Evolutionary conservation across 2,329 filamentous ascomycete genomes (phyloP).

Genomic region (Gnomoniopsis smithogilvyi): DNA sequence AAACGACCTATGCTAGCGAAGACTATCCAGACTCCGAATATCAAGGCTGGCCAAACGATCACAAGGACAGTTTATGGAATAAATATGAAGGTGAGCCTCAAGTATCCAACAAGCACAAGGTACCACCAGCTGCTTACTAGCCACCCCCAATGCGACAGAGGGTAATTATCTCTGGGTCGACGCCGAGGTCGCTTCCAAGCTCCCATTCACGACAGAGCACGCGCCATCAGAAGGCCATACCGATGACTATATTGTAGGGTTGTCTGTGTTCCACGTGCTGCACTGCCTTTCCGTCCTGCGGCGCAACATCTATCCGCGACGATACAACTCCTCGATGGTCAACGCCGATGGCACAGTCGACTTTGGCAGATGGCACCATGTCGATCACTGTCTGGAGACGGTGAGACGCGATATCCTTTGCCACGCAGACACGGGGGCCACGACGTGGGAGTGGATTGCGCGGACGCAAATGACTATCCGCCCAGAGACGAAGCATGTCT

Average conservation of each 20-base stretch:
- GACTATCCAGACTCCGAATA: slow-evolving; percentile 6
- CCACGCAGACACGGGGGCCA: slow-evolving; percentile 6
- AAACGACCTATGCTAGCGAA: slow-evolving; percentile 8
- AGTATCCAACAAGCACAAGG: no score
- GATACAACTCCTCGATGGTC: slow-evolving; percentile 9
- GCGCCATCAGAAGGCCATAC: not conserved
- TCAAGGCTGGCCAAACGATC: slow-evolving; percentile 5
- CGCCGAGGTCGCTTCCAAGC: not conserved
- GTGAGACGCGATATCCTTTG: slow-evolving; percentile 8
- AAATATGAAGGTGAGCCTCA: slow-evolving; percentile 3
- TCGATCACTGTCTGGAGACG: slow-evolving; percentile 12
- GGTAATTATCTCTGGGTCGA: slow-evolving; percentile 10
- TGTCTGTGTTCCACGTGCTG: slow-evolving; percentile 11
- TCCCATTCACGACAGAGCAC: not conserved
- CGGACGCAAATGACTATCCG: slow-evolving; percentile 5
- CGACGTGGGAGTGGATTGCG: slow-evolving; percentile 12
- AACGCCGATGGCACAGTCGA: slow-evolving; percentile 2
- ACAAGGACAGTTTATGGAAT: slow-evolving; percentile 6
- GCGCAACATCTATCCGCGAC: slow-evolving; percentile 3
- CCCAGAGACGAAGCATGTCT: slow-evolving; percentile 3
- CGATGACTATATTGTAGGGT: slow-evolving; percentile 7
- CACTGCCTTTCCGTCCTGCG: slow-evolving; percentile 9
- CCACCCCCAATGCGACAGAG: not conserved
- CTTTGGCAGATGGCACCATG: slow-evolving; percentile 6
- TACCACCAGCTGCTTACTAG: not conserved